phyloP scores from a whole-genome alignment of 1,139 yeast genomes.

The Pichia kudriavzevii region DNA sequence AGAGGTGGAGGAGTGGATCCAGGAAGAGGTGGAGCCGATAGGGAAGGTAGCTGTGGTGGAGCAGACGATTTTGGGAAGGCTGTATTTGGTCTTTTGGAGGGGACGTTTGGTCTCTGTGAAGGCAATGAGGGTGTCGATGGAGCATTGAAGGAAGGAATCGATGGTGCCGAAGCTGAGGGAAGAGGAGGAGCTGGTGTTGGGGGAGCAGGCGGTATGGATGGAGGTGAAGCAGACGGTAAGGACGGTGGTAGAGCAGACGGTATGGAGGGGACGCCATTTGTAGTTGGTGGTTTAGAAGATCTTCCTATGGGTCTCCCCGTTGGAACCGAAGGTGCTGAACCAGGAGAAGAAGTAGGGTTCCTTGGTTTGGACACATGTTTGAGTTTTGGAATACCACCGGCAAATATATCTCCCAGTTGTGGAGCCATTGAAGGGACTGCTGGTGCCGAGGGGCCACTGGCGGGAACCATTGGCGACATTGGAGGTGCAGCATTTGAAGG shows the following conservation, averaged over 20 bases:
- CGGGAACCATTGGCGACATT: constrained; percentile 18
- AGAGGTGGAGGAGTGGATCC: constrained; percentile 11
- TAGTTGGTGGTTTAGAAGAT: constrained; percentile 1
- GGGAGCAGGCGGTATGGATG: constrained; percentile 19
- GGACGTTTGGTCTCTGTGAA: background rate
- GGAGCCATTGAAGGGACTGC: constrained; percentile 30
- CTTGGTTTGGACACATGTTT: constrained; percentile 47
- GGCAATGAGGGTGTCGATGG: background rate
- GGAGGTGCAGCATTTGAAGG: constrained; percentile 16
- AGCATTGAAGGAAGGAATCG: constrained; percentile 29
- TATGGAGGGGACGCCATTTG: background rate
- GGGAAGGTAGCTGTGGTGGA: background rate
- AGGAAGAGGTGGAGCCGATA: constrained; percentile 4
- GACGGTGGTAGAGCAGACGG: constrained; percentile 3
- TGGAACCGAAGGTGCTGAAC: constrained; percentile 23
- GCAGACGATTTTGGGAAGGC: constrained; percentile 28
- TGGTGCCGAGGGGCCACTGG: constrained; percentile 12
- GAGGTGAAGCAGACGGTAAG: too few species aligned
- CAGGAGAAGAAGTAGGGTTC: constrained; percentile 24
- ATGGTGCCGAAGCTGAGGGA: constrained; percentile 81
- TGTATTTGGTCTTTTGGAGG: constrained; percentile 18
- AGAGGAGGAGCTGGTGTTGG: constrained; percentile 39
- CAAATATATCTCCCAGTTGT: constrained; percentile 72
- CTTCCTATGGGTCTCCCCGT: constrained; percentile 12
- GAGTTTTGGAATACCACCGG: constrained; percentile 81